Evolutionary conservation across 306 rosid genomes (phyloP).

Genomic region (Pueraria montana): DNA sequence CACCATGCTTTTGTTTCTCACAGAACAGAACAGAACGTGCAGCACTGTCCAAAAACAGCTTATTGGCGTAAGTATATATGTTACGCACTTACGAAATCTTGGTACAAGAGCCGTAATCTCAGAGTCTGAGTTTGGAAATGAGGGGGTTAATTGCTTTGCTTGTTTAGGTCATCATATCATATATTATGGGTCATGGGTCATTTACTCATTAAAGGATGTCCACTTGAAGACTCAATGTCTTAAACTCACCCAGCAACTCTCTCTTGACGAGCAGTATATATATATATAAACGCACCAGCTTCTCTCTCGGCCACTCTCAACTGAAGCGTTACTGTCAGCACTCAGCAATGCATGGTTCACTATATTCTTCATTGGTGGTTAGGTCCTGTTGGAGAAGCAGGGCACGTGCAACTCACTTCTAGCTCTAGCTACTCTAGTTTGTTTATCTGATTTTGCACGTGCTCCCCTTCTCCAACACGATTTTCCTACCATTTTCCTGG

Average conservation of each 20-base stretch:
- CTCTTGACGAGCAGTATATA: constrained; percentile 47
- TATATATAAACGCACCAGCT: too few species aligned
- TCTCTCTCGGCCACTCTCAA: constrained; percentile 31
- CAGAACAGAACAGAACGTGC: constrained; percentile 1
- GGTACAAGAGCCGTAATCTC: constrained; percentile 30
- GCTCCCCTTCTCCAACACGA: constrained; percentile 94
- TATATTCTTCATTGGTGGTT: constrained; percentile 56
- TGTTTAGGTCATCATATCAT: constrained; percentile 8
- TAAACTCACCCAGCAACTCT: constrained; percentile 36
- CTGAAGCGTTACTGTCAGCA: not conserved
- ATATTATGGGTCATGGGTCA: not conserved
- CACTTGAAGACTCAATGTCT: constrained; percentile 78
- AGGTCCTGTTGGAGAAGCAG: constrained; percentile 92
- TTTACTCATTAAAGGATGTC: constrained; percentile 60
- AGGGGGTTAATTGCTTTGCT: constrained; percentile 43
- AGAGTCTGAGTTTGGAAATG: not conserved
- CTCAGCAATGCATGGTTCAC: not conserved
- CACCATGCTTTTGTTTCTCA: not conserved
- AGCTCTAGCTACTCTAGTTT: not conserved
- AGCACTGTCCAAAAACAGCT: not conserved
- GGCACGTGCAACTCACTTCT: constrained; percentile 84
- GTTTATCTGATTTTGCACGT: constrained; percentile 66
- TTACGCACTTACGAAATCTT: not conserved
- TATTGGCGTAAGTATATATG: not conserved
- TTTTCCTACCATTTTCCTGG: constrained; percentile 52